These are phyloP conservation scores for Elongisporangium senticosum DNA, from an alignment of 352 stramenopile genomes.

Conservation along the genomic window DNA sequence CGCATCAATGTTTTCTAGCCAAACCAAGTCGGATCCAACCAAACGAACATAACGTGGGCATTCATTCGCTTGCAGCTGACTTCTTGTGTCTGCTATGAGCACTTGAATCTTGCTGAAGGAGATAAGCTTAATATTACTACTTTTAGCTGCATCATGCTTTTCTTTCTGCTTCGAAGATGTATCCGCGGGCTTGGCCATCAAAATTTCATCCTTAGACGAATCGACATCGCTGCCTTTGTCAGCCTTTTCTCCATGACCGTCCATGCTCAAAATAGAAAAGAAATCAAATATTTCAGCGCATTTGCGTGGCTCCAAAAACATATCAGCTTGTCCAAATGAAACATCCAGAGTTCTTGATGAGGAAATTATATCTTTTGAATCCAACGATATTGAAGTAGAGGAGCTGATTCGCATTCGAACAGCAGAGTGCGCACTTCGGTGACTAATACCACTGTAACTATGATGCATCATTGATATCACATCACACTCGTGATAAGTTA, in stretches of 20 bases:
- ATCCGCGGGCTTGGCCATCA: neutral
- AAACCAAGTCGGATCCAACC: constrained; percentile 18
- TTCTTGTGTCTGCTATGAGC: neutral
- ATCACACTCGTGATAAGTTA: neutral
- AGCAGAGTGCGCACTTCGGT: constrained; percentile 58
- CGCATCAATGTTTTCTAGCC: constrained; percentile 8
- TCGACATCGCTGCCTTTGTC: neutral
- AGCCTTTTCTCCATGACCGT: neutral
- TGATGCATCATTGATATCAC: neutral
- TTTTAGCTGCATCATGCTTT: neutral
- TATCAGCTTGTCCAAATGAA: constrained; percentile 21
- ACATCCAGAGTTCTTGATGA: constrained; percentile 15
- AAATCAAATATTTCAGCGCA: constrained; percentile 19
- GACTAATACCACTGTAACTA: constrained; percentile 17
- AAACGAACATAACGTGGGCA: neutral
- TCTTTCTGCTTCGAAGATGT: neutral
- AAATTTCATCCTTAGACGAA: neutral
- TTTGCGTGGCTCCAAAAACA: constrained; percentile 19
- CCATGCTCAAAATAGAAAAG: neutral
- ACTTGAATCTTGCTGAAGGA: neutral
- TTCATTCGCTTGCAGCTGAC: neutral
- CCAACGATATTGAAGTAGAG: neutral
- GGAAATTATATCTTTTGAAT: neutral
- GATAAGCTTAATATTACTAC: neutral
- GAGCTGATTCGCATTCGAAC: constrained; percentile 32